A percentile compares a stretch with the other conserved stretches of the same genome.
These are phyloP conservation scores for Trapa bicornis DNA, from an alignment of 345 rosid genomes.

Conservation along the genomic window DNA sequence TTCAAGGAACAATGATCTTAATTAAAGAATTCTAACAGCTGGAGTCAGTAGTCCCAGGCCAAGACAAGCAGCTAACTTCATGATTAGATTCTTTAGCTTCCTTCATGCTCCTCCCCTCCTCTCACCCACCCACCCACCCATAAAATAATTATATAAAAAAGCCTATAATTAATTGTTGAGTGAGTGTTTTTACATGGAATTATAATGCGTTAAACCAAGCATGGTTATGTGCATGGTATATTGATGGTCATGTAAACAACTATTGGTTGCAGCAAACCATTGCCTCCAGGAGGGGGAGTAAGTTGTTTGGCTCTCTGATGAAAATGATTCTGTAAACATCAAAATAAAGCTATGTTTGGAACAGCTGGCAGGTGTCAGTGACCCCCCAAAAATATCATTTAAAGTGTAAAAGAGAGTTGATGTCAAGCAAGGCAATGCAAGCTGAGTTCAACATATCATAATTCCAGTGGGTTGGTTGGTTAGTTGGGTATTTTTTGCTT, in stretches of 20 bases:
- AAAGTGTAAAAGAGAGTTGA: not conserved
- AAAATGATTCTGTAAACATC: slow-evolving; percentile 28
- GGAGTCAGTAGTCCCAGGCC: slow-evolving; percentile 1
- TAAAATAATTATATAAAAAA: no score
- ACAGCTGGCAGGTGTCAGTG: slow-evolving; percentile 83
- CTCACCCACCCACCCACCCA: no score
- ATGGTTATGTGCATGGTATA: not conserved
- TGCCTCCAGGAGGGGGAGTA: no score
- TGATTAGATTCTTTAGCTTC: slow-evolving; percentile 6
- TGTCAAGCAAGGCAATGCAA: slow-evolving; percentile 10
- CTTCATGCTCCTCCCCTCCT: no score
- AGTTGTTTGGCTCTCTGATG: no score
- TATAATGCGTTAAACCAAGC: no score
- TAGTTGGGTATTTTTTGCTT: no score
- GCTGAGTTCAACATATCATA: no score
- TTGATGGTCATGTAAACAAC: slow-evolving; percentile 1
- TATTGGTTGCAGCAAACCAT: not conserved
- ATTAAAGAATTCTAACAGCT: slow-evolving; percentile 5
- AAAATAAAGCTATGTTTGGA: slow-evolving; percentile 25
- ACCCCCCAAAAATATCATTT: slow-evolving; percentile 9
- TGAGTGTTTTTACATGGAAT: no score
- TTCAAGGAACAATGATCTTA: not conserved
- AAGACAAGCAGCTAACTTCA: slow-evolving; percentile 7
- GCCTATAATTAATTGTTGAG: no score
- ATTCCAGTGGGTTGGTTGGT: no score